These are phyloP conservation scores for Solanum pimpinellifolium DNA, from an alignment of 257 asterid species.

Conservation along the genomic window DNA sequence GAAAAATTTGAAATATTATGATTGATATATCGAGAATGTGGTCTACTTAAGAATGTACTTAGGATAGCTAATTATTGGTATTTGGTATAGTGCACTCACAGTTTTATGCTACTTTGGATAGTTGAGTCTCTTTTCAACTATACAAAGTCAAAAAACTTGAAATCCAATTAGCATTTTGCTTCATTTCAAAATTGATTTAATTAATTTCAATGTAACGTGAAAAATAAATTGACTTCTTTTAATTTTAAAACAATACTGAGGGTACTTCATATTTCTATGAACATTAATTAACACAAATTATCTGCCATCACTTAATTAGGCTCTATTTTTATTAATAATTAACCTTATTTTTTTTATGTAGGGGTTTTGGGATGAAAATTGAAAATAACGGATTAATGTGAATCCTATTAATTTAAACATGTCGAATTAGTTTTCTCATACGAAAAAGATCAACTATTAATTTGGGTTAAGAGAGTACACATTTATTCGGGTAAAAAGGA, in stretches of 20 bases:
- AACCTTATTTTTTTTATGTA: background rate
- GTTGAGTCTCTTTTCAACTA: background rate
- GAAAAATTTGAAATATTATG: background rate
- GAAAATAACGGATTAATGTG: background rate
- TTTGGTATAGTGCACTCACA: background rate
- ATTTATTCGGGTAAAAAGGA: background rate
- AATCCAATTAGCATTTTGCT: background rate
- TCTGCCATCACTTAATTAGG: background rate
- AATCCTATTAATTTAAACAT: background rate
- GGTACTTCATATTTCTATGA: background rate
- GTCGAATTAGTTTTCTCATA: background rate
- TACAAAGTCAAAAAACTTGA: conserved; percentile 16
- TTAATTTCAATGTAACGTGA: background rate
- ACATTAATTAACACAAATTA: background rate
- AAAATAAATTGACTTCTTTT: background rate
- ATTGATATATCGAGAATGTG: background rate
- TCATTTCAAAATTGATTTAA: background rate
- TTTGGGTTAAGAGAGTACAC: background rate
- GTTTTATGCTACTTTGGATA: background rate
- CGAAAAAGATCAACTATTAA: background rate
- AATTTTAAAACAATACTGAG: background rate
- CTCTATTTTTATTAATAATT: background rate
- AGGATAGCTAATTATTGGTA: conserved; percentile 12
- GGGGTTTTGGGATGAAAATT: too few species aligned
- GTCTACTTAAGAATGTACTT: background rate